A percentile compares a stretch with the other conserved stretches of the same genome.
Conservation (phyloP, 23 red algal genomes). For the Gracilaria domingensis region DNA sequence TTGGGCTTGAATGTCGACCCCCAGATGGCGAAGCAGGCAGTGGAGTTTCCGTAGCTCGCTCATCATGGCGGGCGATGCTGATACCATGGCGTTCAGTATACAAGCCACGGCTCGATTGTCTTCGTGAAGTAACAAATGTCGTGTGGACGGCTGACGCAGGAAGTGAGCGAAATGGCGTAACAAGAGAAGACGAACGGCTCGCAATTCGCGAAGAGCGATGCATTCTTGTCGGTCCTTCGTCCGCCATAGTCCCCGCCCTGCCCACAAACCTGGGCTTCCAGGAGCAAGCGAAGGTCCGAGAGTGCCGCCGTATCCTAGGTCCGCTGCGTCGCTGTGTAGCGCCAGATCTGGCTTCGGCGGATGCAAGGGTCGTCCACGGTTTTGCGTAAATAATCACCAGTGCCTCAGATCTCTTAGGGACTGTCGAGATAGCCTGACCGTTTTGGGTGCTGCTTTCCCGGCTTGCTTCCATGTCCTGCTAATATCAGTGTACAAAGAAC, state of each 20-base stretch:
- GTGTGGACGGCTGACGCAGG: not conserved
- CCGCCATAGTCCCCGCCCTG: no score
- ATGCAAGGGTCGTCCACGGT: not conserved
- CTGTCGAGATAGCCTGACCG: slow-evolving; percentile 4
- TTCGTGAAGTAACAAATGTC: slow-evolving; percentile 23
- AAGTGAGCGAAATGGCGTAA: not conserved
- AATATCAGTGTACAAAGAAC: slow-evolving; percentile 29
- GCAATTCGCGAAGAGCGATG: slow-evolving; percentile 9
- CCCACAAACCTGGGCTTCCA: no score
- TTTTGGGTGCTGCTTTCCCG: no score
- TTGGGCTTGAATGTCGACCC: no score
- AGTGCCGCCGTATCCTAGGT: slow-evolving; percentile 1
- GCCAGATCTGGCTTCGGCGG: not conserved
- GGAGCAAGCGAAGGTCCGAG: no score
- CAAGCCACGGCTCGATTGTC: slow-evolving; percentile 3
- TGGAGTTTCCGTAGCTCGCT: no score
- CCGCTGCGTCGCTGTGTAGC: slow-evolving; percentile 5
- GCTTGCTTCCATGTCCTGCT: no score
- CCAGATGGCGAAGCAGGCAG: no score
- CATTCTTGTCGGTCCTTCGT: not conserved
- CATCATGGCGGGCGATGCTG: not conserved
- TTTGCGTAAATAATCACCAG: not conserved
- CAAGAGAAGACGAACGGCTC: slow-evolving; percentile 20
- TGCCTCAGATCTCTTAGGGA: not conserved
- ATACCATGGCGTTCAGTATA: slow-evolving; percentile 32